These are phyloP conservation scores for Biscutella laevigata DNA, from an alignment of 441 rosid species.

Conservation along the genomic window DNA sequence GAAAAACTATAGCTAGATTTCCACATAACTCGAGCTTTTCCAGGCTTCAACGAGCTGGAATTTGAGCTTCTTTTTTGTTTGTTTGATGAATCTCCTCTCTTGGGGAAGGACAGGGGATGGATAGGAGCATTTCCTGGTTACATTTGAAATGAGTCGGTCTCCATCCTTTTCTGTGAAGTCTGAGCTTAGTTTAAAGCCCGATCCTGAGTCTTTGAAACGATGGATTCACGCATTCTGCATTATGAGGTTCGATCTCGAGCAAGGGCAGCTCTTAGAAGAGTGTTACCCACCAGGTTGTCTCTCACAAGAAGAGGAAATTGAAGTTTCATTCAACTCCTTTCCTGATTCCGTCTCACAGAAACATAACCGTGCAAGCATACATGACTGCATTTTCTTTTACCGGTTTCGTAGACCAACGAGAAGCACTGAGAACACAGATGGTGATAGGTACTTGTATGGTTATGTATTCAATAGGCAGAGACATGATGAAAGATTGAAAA, in stretches of 20 bases:
- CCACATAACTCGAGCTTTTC: background rate
- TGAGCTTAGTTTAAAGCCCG: slow-evolving; percentile 53
- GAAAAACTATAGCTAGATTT: no score
- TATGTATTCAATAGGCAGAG: slow-evolving; percentile 91
- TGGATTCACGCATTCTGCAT: slow-evolving; percentile 85
- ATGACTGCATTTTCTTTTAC: slow-evolving; percentile 93
- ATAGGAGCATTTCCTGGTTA: slow-evolving; percentile 22
- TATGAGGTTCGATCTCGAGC: slow-evolving; percentile 94
- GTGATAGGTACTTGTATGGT: slow-evolving; percentile 62
- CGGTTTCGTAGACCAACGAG: slow-evolving; percentile 55
- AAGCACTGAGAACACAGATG: slow-evolving; percentile 25
- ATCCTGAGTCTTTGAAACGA: slow-evolving; percentile 57
- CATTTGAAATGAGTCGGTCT: slow-evolving; percentile 71
- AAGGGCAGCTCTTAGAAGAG: slow-evolving; percentile 91
- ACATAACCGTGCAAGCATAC: slow-evolving; percentile 82
- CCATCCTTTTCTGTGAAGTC: slow-evolving; percentile 75
- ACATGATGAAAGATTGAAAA: slow-evolving; percentile 86
- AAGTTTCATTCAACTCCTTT: slow-evolving; percentile 84
- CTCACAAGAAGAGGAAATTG: slow-evolving; percentile 78
- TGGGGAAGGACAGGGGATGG: slow-evolving; percentile 25
- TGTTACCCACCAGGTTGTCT: slow-evolving; percentile 72
- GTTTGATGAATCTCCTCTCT: slow-evolving; percentile 21
- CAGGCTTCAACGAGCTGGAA: background rate
- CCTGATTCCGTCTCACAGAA: slow-evolving; percentile 91
- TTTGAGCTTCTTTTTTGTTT: background rate